Evolutionary conservation across 306 rosid genomes (phyloP).

Genomic region (Rosa multiflora): DNA sequence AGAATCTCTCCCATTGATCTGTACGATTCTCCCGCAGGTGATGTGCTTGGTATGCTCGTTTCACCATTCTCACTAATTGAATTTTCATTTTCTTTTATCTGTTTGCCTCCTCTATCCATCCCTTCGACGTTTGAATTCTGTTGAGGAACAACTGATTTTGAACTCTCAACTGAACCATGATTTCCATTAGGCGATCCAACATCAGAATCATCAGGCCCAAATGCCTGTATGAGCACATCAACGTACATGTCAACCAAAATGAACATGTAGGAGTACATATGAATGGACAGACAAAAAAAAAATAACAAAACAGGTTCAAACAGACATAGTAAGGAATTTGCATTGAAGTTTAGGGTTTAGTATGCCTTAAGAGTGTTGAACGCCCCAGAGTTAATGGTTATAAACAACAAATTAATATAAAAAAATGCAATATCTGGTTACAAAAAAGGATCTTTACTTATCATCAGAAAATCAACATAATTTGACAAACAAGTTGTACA

Average conservation of each 20-base stretch:
- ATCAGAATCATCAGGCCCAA: conserved; percentile 78
- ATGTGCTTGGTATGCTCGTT: conserved; percentile 50
- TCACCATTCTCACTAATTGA: conserved; percentile 57
- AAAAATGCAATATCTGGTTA: background rate
- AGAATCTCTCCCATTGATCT: conserved; percentile 92
- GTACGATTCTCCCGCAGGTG: conserved; percentile 66
- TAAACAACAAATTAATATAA: background rate
- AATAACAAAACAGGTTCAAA: background rate
- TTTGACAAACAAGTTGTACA: background rate
- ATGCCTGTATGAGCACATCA: conserved; percentile 46
- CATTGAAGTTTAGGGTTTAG: background rate
- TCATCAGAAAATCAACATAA: background rate
- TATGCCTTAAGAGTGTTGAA: background rate
- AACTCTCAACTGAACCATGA: conserved; percentile 53
- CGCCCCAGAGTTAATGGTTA: background rate
- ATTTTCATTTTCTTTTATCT: conserved; percentile 50
- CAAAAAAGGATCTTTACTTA: background rate
- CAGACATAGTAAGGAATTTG: background rate
- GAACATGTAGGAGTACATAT: background rate
- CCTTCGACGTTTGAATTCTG: conserved; percentile 42
- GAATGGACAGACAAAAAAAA: background rate
- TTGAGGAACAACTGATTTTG: conserved; percentile 43
- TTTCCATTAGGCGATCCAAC: conserved; percentile 77
- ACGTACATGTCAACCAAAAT: conserved; percentile 1
- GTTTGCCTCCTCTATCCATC: conserved; percentile 56